A percentile compares a stretch with the other conserved stretches of the same genome.
These are phyloP conservation scores for Umbelopsis sp. DNA, from an alignment of 192 early-diverging fungal species.

Conservation along the genomic window DNA sequence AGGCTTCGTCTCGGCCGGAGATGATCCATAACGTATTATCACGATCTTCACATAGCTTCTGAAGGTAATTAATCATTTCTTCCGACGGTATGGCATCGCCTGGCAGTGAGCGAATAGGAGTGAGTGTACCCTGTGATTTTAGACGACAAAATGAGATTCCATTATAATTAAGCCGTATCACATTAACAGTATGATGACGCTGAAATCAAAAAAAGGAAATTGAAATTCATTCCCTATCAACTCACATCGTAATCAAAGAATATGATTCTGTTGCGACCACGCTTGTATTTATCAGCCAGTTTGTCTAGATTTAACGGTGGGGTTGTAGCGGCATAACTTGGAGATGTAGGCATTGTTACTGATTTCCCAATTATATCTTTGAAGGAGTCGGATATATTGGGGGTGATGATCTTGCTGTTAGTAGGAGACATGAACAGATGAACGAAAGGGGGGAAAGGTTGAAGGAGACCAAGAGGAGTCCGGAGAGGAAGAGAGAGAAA, in stretches of 20 bases:
- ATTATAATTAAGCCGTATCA: not conserved
- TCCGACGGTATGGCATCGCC: constrained; percentile 82
- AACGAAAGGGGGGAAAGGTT: not conserved
- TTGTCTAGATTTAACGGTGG: constrained; percentile 3
- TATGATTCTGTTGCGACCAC: constrained; percentile 75
- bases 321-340: not conserved
- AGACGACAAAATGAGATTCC: not conserved
- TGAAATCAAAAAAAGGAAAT: constrained; percentile 9
- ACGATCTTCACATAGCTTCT: constrained; percentile 69
- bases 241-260: constrained; percentile 94
- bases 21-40: constrained; percentile 89
- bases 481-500: not conserved
- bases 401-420: constrained; percentile 7
- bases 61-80: constrained; percentile 77
- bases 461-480: not conserved
- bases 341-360: not conserved
- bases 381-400: not conserved
- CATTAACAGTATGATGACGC: not conserved
- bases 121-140: constrained; percentile 84
- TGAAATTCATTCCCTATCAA: not conserved
- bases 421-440: constrained; percentile 9
- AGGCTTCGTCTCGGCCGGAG: constrained; percentile 86
- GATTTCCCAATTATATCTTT: constrained; percentile 13
- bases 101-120: constrained; percentile 93
- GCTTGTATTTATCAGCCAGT: constrained; percentile 4